phyloP scores from a whole-genome alignment of 2,329 filamentous ascomycete species.

The Diatrype stigma region DNA sequence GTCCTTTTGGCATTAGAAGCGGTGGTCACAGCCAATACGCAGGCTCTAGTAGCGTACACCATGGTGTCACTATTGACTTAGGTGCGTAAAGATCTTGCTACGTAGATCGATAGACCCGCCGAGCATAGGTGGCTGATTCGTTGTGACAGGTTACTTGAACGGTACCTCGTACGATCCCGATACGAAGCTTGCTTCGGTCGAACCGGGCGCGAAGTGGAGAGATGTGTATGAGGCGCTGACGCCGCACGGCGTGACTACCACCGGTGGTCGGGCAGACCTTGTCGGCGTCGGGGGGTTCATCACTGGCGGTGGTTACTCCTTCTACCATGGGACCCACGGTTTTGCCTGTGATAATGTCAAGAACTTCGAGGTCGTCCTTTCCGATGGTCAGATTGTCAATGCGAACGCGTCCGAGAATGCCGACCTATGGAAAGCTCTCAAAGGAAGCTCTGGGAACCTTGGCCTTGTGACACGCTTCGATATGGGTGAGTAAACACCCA shows the following conservation, averaged over 20 bases:
- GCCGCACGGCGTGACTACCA: constrained; percentile 20
- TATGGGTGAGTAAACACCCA: neutral
- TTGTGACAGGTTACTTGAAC: constrained; percentile 24
- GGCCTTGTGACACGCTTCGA: constrained; percentile 24
- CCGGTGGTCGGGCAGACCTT: constrained; percentile 20
- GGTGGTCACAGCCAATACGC: constrained; percentile 24
- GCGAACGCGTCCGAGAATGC: constrained; percentile 29
- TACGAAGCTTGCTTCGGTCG: constrained; percentile 25
- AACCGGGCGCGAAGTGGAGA: constrained; percentile 24
- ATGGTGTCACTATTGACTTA: constrained; percentile 23
- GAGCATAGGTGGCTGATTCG: neutral
- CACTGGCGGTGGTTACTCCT: constrained; percentile 25
- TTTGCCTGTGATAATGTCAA: constrained; percentile 37
- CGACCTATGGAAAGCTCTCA: constrained; percentile 37
- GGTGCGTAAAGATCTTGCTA: constrained; percentile 5
- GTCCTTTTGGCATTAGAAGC: constrained; percentile 13
- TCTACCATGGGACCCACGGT: constrained; percentile 26
- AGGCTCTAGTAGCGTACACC: constrained; percentile 17
- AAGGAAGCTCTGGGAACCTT: constrained; percentile 39
- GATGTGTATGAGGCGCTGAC: constrained; percentile 19
- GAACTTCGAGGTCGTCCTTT: constrained; percentile 38
- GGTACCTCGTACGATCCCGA: constrained; percentile 24
- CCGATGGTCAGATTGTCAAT: constrained; percentile 34
- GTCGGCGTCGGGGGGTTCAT: constrained; percentile 26
- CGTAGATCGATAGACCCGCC: neutral